These are phyloP conservation scores for Posidonia oceanica DNA, from an alignment of 116 monocot species.

Conservation along the genomic window DNA sequence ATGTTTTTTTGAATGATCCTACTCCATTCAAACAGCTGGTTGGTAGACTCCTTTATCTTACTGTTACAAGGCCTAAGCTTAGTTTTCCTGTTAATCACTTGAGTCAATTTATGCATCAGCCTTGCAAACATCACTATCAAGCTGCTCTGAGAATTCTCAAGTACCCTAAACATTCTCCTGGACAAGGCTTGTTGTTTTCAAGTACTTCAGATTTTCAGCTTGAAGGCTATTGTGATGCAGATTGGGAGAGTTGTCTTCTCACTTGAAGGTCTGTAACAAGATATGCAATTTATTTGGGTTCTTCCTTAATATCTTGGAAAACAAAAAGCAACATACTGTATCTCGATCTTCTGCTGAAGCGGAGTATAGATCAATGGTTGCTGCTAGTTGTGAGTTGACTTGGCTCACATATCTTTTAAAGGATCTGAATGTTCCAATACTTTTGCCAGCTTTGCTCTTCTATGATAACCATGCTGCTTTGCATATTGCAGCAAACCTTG, in stretches of 20 bases:
- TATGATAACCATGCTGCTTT: background rate
- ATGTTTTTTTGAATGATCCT: background rate
- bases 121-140: background rate
- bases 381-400: too few relatives aligned
- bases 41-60: background rate
- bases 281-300: too few relatives aligned
- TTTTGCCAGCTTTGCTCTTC: background rate
- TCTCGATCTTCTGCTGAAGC: background rate
- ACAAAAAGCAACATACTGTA: background rate
- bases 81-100: background rate
- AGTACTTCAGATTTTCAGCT: too few relatives aligned
- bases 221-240: too few relatives aligned
- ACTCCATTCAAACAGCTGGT: background rate
- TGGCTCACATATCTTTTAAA: background rate
- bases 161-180: background rate
- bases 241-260: too few relatives aligned
- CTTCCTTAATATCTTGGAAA: too few relatives aligned
- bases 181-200: background rate
- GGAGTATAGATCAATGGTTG: too few relatives aligned
- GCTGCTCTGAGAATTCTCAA: background rate
- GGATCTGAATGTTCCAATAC: background rate
- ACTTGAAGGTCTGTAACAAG: too few relatives aligned
- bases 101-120: too few relatives aligned
- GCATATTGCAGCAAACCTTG: background rate
- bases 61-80: background rate